A percentile compares a stretch with the other conserved stretches of the same genome.
phyloP scores from a whole-genome alignment of 352 stramenopile genomes.

The Aphanomyces cochlioides region DNA sequence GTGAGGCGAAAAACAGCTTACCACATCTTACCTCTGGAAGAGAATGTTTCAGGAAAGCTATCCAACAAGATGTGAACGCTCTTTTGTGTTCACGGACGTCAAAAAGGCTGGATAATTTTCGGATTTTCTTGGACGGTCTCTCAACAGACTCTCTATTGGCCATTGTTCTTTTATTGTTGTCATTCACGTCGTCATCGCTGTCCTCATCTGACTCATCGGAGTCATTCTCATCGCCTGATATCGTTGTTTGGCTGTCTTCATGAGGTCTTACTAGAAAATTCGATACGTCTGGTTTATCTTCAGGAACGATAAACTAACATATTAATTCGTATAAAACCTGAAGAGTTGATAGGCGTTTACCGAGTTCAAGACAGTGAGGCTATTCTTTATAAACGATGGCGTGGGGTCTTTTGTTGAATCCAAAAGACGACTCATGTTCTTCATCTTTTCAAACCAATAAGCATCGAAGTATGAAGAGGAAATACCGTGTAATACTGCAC shows the following conservation, averaged over 20 bases:
- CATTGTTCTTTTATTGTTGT: slow-evolving; percentile 34
- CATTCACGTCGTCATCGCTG: slow-evolving; percentile 35
- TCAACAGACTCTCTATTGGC: slow-evolving; percentile 18
- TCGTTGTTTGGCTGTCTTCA: slow-evolving; percentile 24
- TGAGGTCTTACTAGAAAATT: slow-evolving; percentile 62
- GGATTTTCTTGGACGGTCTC: slow-evolving; percentile 39
- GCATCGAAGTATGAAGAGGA: neutral
- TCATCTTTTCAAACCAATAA: slow-evolving; percentile 39
- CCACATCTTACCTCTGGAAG: slow-evolving; percentile 37
- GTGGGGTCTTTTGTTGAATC: slow-evolving; percentile 41
- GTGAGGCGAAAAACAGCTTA: slow-evolving; percentile 1
- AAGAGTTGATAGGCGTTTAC: neutral
- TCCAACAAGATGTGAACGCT: slow-evolving; percentile 77
- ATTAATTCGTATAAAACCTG: neutral
- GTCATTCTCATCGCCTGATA: slow-evolving; percentile 46
- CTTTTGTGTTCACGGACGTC: slow-evolving; percentile 72
- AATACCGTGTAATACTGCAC: slow-evolving; percentile 85
- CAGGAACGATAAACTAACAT: slow-evolving; percentile 59
- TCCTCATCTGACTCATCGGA: slow-evolving; percentile 43
- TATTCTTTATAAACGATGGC: slow-evolving; percentile 24
- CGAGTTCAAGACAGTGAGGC: slow-evolving; percentile 45
- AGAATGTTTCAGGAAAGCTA: slow-evolving; percentile 69
- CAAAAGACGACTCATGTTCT: slow-evolving; percentile 61
- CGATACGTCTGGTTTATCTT: slow-evolving; percentile 52
- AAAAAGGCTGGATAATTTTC: slow-evolving; percentile 45